These are phyloP conservation scores for Lepraria neglecta DNA, from an alignment of 495 filamentous ascomycete genomes.

Conservation along the genomic window DNA sequence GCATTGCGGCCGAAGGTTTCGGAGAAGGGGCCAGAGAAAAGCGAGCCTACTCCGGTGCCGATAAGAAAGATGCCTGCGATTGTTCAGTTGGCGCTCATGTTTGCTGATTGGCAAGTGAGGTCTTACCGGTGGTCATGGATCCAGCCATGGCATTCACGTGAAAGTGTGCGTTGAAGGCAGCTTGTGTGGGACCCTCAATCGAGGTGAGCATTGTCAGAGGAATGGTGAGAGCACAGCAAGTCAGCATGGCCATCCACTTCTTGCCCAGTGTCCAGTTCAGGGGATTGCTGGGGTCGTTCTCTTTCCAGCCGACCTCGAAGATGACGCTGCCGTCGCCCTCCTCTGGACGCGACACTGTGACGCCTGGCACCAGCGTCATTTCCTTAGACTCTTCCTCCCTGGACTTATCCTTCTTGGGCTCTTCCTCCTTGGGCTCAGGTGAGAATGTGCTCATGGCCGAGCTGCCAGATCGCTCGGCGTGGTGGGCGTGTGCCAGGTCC, in stretches of 20 bases:
- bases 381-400: neutral
- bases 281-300: constrained; percentile 23
- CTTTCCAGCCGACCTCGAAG: constrained; percentile 21
- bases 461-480: neutral
- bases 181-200: constrained; percentile 11
- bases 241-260: constrained; percentile 24
- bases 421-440: neutral
- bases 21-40: neutral
- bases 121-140: neutral
- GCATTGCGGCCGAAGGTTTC: neutral
- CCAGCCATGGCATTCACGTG: neutral
- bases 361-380: constrained; percentile 7
- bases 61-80: neutral
- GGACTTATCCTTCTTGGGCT: neutral
- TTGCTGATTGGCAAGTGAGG: no score
- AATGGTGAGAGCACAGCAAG: constrained; percentile 20
- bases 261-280: constrained; percentile 15
- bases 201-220: constrained; percentile 21
- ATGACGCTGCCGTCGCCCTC: constrained; percentile 13
- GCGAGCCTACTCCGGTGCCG: neutral
- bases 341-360: constrained; percentile 14
- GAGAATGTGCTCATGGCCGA: constrained; percentile 2
- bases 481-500: constrained; percentile 13
- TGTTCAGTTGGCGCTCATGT: no score
- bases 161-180: neutral